A percentile compares a stretch with the other conserved stretches of the same genome.
phyloP scores from a whole-genome alignment of 2,329 filamentous ascomycete genomes.

The Aquanectria penicillioides region DNA sequence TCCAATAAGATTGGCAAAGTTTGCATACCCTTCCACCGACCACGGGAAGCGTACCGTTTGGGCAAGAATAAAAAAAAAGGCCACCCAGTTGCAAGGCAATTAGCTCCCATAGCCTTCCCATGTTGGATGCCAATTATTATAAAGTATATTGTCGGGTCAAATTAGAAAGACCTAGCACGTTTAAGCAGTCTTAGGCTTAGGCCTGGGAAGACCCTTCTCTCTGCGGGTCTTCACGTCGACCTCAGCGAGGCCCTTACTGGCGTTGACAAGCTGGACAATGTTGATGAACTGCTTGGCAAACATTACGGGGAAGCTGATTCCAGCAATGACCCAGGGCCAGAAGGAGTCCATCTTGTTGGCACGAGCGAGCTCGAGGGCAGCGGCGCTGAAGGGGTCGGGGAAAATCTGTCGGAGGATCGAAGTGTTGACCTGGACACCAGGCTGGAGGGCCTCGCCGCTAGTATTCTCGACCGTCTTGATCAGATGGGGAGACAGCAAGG shows the following conservation, averaged over 20 bases:
- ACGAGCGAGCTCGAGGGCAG: constrained; percentile 88
- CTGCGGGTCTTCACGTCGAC: constrained; percentile 79
- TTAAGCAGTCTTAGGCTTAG: constrained; percentile 48
- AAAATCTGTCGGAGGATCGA: constrained; percentile 80
- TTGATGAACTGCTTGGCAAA: constrained; percentile 93
- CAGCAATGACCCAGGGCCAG: constrained; percentile 76
- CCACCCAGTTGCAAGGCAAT: background rate
- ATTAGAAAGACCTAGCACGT: background rate
- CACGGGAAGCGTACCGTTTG: constrained; percentile 12
- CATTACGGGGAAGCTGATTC: constrained; percentile 88
- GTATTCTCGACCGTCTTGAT: constrained; percentile 69
- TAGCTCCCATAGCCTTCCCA: background rate
- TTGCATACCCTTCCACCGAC: constrained; percentile 8
- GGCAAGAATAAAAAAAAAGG: background rate
- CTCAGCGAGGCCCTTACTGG: constrained; percentile 90
- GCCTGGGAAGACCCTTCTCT: constrained; percentile 61
- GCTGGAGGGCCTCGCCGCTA: constrained; percentile 63
- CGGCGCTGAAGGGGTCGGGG: constrained; percentile 89
- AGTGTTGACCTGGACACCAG: constrained; percentile 75
- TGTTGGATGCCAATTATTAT: background rate
- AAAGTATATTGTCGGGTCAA: background rate
- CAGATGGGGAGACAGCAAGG: constrained; percentile 86
- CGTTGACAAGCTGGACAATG: constrained; percentile 91
- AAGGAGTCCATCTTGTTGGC: constrained; percentile 91
- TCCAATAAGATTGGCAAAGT: constrained; percentile 17